phyloP scores from a whole-genome alignment of 2,329 filamentous ascomycete species.

The Calonectria leucothoes region DNA sequence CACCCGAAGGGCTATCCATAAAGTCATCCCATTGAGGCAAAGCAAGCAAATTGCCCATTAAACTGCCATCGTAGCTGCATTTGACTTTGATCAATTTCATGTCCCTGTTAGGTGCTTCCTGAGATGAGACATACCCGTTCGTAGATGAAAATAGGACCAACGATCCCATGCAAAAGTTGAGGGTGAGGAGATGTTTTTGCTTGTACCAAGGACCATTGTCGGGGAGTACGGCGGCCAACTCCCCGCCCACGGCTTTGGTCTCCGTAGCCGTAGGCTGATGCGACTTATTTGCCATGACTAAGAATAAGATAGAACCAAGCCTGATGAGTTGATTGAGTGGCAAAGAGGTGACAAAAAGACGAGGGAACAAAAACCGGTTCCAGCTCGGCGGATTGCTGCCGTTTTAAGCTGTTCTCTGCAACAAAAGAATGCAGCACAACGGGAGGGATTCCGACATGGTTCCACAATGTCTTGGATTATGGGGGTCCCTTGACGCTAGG shows the following conservation, averaged over 20 bases:
- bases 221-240: background rate
- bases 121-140: too few species aligned
- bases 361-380: background rate
- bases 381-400: background rate
- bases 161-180: constrained; percentile 38
- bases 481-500: background rate
- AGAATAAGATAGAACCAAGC: background rate
- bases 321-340: too few species aligned
- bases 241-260: background rate
- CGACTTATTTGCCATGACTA: background rate
- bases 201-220: constrained; percentile 8
- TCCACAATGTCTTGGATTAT: background rate
- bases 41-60: constrained; percentile 51
- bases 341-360: background rate
- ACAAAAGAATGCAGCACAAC: background rate
- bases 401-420: background rate
- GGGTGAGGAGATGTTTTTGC: background rate
- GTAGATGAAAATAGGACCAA: constrained; percentile 41
- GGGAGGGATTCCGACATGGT: background rate
- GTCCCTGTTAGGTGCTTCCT: too few species aligned
- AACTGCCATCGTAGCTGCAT: constrained; percentile 48
- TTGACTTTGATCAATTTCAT: too few species aligned
- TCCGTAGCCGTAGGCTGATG: background rate
- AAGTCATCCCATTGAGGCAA: constrained; percentile 49
- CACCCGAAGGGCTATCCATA: constrained; percentile 44